Base-by-base conservation (phyloP, 148 eudicot genomes). In the Talinum fruticosum region DNA sequence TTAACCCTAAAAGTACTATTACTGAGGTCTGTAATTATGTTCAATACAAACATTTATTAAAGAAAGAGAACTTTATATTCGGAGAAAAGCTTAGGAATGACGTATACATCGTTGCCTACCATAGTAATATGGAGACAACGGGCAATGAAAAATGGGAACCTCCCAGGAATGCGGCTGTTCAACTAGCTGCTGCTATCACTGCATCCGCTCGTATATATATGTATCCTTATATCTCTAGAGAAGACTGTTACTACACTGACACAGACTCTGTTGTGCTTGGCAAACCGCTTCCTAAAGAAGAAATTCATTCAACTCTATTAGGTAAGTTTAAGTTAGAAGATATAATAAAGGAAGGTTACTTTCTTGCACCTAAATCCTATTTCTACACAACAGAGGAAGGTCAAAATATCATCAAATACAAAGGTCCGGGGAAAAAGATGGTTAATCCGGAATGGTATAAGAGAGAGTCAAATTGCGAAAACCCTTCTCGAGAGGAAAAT, bases 191-290 rank as follows among this genome's bases (percentile, higher is more conserved):
- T 1, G 75, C 62, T 12, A 49, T 73, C 13, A 73, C 75, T 6
- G 62, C 75, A 3, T 73, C 28, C 1, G 33, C 75, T 7, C 12
- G 61, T 3, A 73, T 73, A 2, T 33, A 47, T 29, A 73, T 73
- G 75, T 29, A 47, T 15, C 30, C 12, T 18, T 73, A 47, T 29
- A 49, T 73, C 1, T 16, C 35, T 1, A 47, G 75, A 38, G 34
- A 44, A 7, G 62, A 47, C 24, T 47, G 75, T 24, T 73, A 47
- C 75, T 73, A 73, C 34, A 73, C 75, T 0, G 62, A 73, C 24
- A 73, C 59, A 1, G 75, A 73, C 75, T 73, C 75, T 2, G 75
- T 33, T 14, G 34, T 73, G 19, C 23, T 47, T 7, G 62, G 34
- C 7, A 47, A 23, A 3, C 75, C 61, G 7, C 24, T 73, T 1